phyloP scores from a whole-genome alignment of 1,139 yeast genomes.

The Suhomyces terraborum region DNA sequence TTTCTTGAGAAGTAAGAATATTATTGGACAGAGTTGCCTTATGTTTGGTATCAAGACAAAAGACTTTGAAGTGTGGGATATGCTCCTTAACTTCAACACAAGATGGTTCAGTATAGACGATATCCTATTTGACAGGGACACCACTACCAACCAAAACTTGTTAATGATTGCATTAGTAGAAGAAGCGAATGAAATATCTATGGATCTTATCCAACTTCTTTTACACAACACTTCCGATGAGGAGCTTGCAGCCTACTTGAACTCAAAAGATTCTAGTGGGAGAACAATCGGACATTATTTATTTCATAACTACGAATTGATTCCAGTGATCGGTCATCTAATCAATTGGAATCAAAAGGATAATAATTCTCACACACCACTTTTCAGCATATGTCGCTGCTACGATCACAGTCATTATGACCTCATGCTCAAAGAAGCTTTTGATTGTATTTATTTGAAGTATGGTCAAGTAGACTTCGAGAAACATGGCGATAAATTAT shows the following conservation, averaged over 20 bases:
- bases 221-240: constrained; percentile 40
- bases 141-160: constrained; percentile 52
- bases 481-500: constrained; percentile 71
- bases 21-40: constrained; percentile 68
- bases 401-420: constrained; percentile 76
- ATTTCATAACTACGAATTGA: constrained; percentile 56
- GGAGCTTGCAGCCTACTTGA: constrained; percentile 54
- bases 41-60: constrained; percentile 53
- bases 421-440: constrained; percentile 48
- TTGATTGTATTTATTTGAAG: constrained; percentile 48
- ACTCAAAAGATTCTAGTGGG: constrained; percentile 49
- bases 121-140: constrained; percentile 61
- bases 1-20: constrained; percentile 53
- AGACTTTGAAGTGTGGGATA: constrained; percentile 45
- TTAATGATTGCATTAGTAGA: constrained; percentile 61
- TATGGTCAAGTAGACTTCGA: constrained; percentile 45
- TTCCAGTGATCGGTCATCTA: constrained; percentile 55
- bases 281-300: constrained; percentile 76
- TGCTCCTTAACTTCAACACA: constrained; percentile 46
- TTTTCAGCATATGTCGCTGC: constrained; percentile 73
- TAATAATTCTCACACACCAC: constrained; percentile 71
- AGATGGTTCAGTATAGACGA: constrained; percentile 65
- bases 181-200: constrained; percentile 51
- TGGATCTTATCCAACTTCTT: constrained; percentile 51
- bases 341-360: constrained; percentile 78